Evolutionary conservation across 2,329 filamentous ascomycete genomes (phyloP), one percentile per base, ranked within the genome.

Genomic region (Ambrosiella beaveri): DNA sequence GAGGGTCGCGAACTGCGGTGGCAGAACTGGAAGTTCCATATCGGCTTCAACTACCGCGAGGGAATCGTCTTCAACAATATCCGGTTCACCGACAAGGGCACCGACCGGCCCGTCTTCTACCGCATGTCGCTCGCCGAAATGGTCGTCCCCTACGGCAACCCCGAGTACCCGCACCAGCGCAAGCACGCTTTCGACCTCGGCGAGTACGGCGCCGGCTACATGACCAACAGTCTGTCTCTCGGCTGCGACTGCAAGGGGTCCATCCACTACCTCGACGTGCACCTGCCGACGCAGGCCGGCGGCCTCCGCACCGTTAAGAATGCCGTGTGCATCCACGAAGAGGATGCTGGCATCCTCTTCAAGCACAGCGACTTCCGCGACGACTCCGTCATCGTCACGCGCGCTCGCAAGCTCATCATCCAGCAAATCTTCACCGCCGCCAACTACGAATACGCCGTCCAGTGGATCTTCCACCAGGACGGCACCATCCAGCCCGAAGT

Each of bases 341-440:
- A 96, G 71, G 90, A 96, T 63, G 80, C 81, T 1, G 90, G 90
- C 5, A 93, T 96, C 60, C 75, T 95, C 0, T 95, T 94, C 79
- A 96, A 96, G 73, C 88, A 94, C 71, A 89, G 82, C 13, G 90
- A 96, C 70, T 96, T 95, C 78, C 80, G 90, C 41, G 90, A 96
- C 66, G 85, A 93, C 49, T 91, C 86, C 0, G 80, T 83, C 57
- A 88, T 93, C 8, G 86, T 95, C 3, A 95, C 89, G 0, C 83
- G 90, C 35, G 88, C 84, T 1, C 81, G 88, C 57, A 94, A 93
- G 68, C 79, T 96, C 59, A 78, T 95, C 66, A 77, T 96, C 63
- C 89, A 88, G 63, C 89, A 95, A 64, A 85, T 95, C 66, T 95
- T 96, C 72, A 96, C 90, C 0, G 90, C 90, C 0, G 90, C 90